A percentile compares a stretch with the other conserved stretches of the same genome.
Evolutionary conservation across 2,329 filamentous ascomycete species (phyloP).

Genomic region (Diaporthe caulivora): DNA sequence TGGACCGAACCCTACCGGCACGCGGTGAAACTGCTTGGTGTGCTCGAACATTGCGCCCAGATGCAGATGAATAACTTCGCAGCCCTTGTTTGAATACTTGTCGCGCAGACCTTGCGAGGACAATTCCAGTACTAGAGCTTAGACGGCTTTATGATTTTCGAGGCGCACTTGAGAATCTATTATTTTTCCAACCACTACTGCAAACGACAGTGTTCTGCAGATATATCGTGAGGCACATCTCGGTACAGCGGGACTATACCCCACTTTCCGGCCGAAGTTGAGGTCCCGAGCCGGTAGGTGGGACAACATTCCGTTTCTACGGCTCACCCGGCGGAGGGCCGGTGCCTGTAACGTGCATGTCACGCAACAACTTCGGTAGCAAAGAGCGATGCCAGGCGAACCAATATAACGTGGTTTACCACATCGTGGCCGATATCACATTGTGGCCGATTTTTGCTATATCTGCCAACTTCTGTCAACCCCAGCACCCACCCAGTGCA

Average conservation of each 20-base stretch:
- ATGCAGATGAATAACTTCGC: too few species aligned
- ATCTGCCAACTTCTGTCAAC: too few species aligned
- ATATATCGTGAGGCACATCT: background rate
- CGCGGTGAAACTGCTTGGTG: constrained; percentile 9
- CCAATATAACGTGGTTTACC: too few species aligned
- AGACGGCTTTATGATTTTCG: too few species aligned
- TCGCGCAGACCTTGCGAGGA: background rate
- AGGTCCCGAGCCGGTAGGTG: constrained; percentile 6
- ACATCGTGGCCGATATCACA: too few species aligned
- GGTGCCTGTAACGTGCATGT: background rate
- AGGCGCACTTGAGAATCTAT: background rate
- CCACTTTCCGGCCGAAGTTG: constrained; percentile 20
- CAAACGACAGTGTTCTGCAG: background rate
- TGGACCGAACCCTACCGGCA: background rate
- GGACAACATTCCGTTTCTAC: constrained; percentile 5
- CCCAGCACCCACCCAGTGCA: too few species aligned
- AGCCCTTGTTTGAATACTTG: background rate
- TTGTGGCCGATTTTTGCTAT: too few species aligned
- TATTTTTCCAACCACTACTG: background rate
- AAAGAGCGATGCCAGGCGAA: too few species aligned
- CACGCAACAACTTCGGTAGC: too few species aligned
- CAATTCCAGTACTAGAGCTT: background rate
- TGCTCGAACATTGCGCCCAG: background rate
- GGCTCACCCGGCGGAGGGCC: constrained; percentile 16
- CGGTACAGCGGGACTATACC: background rate